Conservation (phyloP, 1,284 basidiomycete species). For the Takashimella tepidaria region DNA sequence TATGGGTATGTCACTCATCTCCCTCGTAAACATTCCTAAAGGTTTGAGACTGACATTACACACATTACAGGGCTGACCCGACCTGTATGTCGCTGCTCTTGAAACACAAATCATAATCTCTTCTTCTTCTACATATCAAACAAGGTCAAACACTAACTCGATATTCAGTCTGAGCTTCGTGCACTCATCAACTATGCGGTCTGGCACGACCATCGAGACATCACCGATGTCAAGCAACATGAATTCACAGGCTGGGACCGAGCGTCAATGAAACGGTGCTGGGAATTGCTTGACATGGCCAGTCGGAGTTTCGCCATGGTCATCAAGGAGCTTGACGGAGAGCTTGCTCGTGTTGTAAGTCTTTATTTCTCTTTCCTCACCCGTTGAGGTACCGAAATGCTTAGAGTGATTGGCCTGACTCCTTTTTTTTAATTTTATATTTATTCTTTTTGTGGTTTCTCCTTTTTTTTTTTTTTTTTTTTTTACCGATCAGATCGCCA, state of each 20-base stretch:
- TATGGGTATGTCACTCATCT: constrained; percentile 37
- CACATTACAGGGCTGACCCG: constrained; percentile 24
- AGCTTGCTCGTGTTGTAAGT: constrained; percentile 83
- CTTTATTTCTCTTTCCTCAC: not conserved
- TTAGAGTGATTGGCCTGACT: not conserved
- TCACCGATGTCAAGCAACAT: constrained; percentile 65
- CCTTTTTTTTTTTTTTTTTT: too few relatives aligned
- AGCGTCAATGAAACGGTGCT: constrained; percentile 78
- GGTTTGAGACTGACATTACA: constrained; percentile 7
- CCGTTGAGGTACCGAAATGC: not conserved
- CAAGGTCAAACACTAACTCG: not conserved
- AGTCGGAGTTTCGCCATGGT: constrained; percentile 88
- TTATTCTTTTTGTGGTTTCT: not conserved
- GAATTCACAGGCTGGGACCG: constrained; percentile 76
- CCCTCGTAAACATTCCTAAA: too few relatives aligned
- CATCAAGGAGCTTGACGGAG: constrained; percentile 94
- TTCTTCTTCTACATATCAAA: not conserved
- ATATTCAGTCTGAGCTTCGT: constrained; percentile 68
- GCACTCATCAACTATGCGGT: constrained; percentile 71
- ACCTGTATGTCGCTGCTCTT: constrained; percentile 22
- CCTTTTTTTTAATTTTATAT: not conserved
- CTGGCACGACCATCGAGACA: constrained; percentile 74
- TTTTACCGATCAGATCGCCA: constrained; percentile 60
- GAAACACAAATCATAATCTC: too few relatives aligned
- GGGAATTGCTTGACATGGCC: constrained; percentile 83